These are phyloP conservation scores for Pythium rishiriense DNA, from an alignment of 352 stramenopile species.

Conservation along the genomic window DNA sequence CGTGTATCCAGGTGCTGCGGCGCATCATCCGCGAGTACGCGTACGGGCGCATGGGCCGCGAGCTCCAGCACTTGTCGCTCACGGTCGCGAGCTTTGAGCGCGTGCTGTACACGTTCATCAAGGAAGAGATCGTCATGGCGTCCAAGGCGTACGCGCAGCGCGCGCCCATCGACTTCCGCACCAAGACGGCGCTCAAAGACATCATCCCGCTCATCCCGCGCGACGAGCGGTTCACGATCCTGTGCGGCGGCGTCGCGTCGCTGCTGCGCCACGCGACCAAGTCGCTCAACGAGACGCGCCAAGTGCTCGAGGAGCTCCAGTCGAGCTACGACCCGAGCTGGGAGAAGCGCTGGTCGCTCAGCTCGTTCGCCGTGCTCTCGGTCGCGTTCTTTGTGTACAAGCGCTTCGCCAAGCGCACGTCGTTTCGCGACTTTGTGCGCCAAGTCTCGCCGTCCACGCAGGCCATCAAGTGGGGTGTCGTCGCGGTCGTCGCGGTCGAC, in stretches of 20 bases:
- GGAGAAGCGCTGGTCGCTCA: conserved; percentile 86
- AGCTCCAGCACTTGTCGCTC: conserved; percentile 85
- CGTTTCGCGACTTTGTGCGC: conserved; percentile 63
- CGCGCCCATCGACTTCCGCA: conserved; percentile 67
- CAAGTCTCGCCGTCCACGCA: conserved; percentile 66
- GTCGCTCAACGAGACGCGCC: conserved; percentile 74
- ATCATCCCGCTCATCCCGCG: conserved; percentile 86
- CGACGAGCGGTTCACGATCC: conserved; percentile 79
- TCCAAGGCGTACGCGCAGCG: conserved; percentile 60
- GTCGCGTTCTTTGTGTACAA: conserved; percentile 69
- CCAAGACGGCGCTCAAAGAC: conserved; percentile 85
- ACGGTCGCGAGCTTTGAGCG: conserved; percentile 85
- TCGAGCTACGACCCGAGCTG: conserved; percentile 81
- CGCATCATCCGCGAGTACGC: conserved; percentile 87
- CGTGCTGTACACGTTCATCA: conserved; percentile 87
- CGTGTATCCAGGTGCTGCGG: conserved; percentile 71
- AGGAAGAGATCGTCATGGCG: conserved; percentile 83
- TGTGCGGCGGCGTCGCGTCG: conserved; percentile 75
- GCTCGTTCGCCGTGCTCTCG: conserved; percentile 55
- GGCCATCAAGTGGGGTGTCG: conserved; percentile 61
- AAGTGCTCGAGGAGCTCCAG: conserved; percentile 80
- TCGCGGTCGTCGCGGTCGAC: conserved; percentile 52
- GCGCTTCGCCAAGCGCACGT: conserved; percentile 68
- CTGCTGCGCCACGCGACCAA: conserved; percentile 82
- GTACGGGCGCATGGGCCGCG: conserved; percentile 75